Conservation (phyloP, 352 stramenopile species). For the Pilasporangium apinafurcum region DNA sequence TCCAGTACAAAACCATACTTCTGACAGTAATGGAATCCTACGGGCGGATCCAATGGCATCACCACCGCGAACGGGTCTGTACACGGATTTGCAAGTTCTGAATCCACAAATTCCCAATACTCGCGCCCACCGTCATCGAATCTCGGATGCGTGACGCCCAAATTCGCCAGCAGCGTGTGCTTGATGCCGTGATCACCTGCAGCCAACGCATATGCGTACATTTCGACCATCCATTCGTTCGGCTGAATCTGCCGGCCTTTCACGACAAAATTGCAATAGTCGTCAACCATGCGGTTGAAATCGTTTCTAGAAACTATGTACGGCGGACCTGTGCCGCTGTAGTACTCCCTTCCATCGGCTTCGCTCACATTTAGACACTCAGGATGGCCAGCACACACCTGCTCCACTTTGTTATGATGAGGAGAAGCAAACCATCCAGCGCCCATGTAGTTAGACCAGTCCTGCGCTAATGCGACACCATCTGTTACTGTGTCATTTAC, state of each 20-base stretch:
- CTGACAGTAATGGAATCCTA: constrained; percentile 49
- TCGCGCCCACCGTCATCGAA: constrained; percentile 13
- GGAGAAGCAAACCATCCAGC: constrained; percentile 1
- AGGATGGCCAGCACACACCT: constrained; percentile 6
- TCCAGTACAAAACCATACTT: constrained; percentile 39
- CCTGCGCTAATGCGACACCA: constrained; percentile 14
- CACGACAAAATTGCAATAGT: constrained; percentile 18
- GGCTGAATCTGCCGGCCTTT: constrained; percentile 8
- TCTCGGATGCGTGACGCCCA: constrained; percentile 36
- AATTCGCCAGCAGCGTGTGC: constrained; percentile 38
- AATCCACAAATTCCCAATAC: constrained; percentile 36
- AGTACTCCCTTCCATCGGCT: constrained; percentile 16
- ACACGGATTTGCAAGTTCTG: constrained; percentile 31
- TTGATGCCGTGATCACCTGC: constrained; percentile 46
- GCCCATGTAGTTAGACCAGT: constrained; percentile 9
- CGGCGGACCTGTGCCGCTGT: constrained; percentile 13
- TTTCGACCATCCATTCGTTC: constrained; percentile 46
- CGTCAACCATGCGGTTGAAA: constrained; percentile 12
- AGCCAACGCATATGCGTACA: constrained; percentile 45
- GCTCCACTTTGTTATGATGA: constrained; percentile 2
- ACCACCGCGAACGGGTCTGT: constrained; percentile 19
- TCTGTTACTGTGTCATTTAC: constrained; percentile 12
- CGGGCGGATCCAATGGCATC: constrained; percentile 27
- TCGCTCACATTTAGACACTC: constrained; percentile 4
- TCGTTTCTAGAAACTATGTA: constrained; percentile 32